These are phyloP conservation scores for Hippophae tibetana DNA, from an alignment of 306 rosid species.

Conservation along the genomic window DNA sequence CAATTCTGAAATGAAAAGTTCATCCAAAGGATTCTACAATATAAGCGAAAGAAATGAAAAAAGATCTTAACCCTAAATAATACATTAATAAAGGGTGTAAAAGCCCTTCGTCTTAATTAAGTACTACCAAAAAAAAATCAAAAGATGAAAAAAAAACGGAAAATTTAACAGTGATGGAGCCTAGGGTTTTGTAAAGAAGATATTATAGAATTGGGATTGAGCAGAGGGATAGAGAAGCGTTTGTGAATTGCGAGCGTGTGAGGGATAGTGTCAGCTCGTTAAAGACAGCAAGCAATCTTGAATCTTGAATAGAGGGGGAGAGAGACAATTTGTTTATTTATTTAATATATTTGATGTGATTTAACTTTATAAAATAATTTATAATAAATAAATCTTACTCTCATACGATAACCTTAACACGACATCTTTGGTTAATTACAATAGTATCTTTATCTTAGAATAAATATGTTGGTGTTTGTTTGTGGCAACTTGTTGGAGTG, in stretches of 20 bases:
- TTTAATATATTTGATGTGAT: too few relatives aligned
- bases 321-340: too few relatives aligned
- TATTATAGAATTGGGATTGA: constrained; percentile 2
- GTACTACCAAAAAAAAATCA: neutral
- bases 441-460: too few relatives aligned
- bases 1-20: neutral
- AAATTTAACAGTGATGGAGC: neutral
- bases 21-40: neutral
- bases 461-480: too few relatives aligned
- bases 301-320: neutral
- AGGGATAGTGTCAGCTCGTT: neutral
- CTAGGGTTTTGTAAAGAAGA: neutral
- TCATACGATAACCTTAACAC: too few relatives aligned
- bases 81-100: constrained; percentile 9
- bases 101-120: neutral
- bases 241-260: neutral
- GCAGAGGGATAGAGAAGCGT: neutral
- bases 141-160: neutral
- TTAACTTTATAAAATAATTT: too few relatives aligned
- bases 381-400: too few relatives aligned
- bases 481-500: too few relatives aligned
- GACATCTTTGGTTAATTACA: too few relatives aligned
- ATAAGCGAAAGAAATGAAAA: neutral
- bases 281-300: neutral
- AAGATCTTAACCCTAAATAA: neutral